phyloP scores from a whole-genome alignment of 805 yeast species.

The Wickerhamomyces alni region DNA sequence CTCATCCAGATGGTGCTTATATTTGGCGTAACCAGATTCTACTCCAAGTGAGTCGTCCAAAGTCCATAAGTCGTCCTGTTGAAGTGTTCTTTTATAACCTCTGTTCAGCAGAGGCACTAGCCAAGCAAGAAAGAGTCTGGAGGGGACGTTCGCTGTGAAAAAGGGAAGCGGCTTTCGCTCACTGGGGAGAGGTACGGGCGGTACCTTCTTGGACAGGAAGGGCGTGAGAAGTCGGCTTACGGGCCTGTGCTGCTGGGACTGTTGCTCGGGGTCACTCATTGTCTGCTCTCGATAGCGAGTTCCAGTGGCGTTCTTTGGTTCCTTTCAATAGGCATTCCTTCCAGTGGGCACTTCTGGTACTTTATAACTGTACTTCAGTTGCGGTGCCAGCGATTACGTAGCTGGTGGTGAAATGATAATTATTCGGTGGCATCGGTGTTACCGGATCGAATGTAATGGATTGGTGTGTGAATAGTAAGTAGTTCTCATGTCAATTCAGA shows the following conservation, averaged over 20 bases:
- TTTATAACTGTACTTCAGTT: no score
- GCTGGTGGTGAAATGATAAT: no score
- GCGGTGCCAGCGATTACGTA: no score
- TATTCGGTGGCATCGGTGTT: no score
- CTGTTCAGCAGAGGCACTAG: constrained; percentile 40
- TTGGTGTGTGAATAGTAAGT: no score
- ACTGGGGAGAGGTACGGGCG: constrained; percentile 27
- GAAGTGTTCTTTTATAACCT: constrained; percentile 51
- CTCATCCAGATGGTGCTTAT: neutral
- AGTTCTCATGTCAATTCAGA: no score
- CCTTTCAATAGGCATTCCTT: no score
- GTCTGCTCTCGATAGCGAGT: no score
- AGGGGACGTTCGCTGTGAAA: constrained; percentile 45
- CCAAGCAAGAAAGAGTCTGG: constrained; percentile 32
- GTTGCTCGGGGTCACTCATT: neutral
- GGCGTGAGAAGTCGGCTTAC: neutral
- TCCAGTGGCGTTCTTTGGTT: no score
- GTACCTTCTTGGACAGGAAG: neutral
- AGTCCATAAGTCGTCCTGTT: constrained; percentile 38
- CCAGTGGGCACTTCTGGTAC: no score
- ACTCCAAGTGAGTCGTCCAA: constrained; percentile 25
- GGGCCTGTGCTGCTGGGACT: neutral
- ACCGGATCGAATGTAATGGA: no score
- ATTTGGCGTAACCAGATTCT: constrained; percentile 20
- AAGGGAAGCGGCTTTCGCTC: constrained; percentile 73